Base-by-base conservation (phyloP, 805 yeast genomes). In the Clavispora phyllophila region DNA sequence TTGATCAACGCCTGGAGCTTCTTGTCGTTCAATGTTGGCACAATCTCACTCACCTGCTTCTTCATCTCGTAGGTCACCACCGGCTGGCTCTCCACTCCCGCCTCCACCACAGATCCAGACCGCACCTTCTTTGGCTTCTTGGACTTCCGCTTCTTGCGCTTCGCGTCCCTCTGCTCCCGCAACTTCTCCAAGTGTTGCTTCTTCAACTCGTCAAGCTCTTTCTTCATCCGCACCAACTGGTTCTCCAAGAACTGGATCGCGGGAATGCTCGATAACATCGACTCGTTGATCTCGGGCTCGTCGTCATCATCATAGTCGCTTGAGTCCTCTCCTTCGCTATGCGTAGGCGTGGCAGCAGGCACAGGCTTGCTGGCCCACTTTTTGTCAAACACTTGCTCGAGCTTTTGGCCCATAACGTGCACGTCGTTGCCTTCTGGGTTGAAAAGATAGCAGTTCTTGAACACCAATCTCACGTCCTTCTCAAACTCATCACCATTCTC, bases 381-480 rank as follows among this genome's bases (percentile, higher is more conserved):
- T 56, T 85, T 82, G 55, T 88, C 85, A 58, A 91, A 93, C 3
- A 86, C 77, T 22, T 82, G 82, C 64, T 93, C 97, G 43, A 93
- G 70, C 54, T 89, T 76, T 61, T 87, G 96, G 15, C 98, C 99
- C 95, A 93, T 85, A 76, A 79, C 77, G 62, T 90, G 88, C 28
- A 93, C 99, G 38, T 95, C 95, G 5, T 96, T 82, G n/a, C 96
- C 96, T 55, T 86, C 96, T 2, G 99, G 98, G 64, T 93, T 93
- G 70, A 91, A 93, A 13, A 76, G 72, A 62, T 87, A 93, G 67
- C 98, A 91, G 66, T 93, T 91, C 48, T 77, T 72, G 68, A 93
- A 90, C 45, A 93, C 86, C 47, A 89, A 74, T 44, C 87, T 75
- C 28, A 91, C 78, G 59, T 93, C 99, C 34, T 65, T 66, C 59